Base-by-base conservation (phyloP, 352 stramenopile genomes). In the Globisporangium canariense region DNA sequence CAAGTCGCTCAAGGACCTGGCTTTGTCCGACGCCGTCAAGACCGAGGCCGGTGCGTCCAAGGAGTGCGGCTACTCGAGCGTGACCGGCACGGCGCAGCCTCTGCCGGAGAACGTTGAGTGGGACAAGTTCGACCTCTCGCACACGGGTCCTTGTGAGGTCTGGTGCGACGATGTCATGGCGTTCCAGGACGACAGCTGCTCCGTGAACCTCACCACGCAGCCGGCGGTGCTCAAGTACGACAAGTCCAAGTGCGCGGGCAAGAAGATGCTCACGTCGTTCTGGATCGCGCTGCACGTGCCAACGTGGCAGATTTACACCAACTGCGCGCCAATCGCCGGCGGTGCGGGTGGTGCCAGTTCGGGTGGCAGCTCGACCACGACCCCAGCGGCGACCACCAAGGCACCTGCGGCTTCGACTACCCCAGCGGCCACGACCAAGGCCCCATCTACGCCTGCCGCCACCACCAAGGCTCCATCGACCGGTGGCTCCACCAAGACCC, bases 301-400 rank as follows among this genome's bases (percentile, higher is more conserved):
- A 1, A 57, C 66, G 52, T 86, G 77, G 77, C 75, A 86, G 54
- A 69, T 82, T 46, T 83, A 76, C 60, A 81, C 66, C 18, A 79
- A 83, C 66, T 86, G 75, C 40, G 75, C 69, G 16, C 74, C 74
- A 1, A 65, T 84, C 18, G 65, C 46, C 22, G 73, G 73, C 10
- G 71, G 56, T n/a, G 70, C 51, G 18, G 13, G 60, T 22, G 58
- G 51, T 3, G 60, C 41, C 25, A 65, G 49, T 18, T 64, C 67
- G 22, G 60, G 43, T 3, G 61, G n/a, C 45, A 62, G 34, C 11
- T 47, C 65, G 30, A 47, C 57, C 22, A 25, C 22, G 22, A 25
- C 22, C 22, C 22, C 22, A 25, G 22, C 22, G 22, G 22, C 22
- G 22, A 25, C 34, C 34, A 13, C 34, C 34, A 40, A 7, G 34